These are phyloP conservation scores for Benincasa hispida DNA, from an alignment of 306 rosid species.

Conservation along the genomic window DNA sequence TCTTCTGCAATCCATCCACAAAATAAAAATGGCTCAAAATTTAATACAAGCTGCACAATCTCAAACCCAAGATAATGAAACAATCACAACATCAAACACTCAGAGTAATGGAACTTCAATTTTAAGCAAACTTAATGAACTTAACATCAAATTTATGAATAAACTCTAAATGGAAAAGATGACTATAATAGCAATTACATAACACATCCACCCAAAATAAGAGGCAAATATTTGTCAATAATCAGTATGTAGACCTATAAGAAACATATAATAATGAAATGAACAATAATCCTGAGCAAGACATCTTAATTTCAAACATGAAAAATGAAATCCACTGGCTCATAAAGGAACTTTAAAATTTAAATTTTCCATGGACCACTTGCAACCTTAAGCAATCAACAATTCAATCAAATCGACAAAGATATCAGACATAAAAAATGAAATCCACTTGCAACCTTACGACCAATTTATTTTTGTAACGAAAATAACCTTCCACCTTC, in stretches of 20 bases:
- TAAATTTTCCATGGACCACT: not conserved
- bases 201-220: too few species aligned
- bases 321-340: not conserved
- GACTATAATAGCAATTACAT: too few species aligned
- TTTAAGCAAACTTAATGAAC: too few species aligned
- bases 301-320: not conserved
- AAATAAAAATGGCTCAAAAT: too few species aligned
- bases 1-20: too few species aligned
- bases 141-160: too few species aligned
- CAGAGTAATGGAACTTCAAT: too few species aligned
- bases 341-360: conserved; percentile 1
- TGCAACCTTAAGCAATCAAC: not conserved
- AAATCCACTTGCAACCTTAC: conserved; percentile 79
- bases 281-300: not conserved
- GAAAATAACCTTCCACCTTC: conserved; percentile 72
- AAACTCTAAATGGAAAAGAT: too few species aligned
- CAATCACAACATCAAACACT: too few species aligned
- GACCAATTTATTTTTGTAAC: conserved; percentile 70
- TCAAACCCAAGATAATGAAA: too few species aligned
- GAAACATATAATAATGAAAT: not conserved
- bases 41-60: too few species aligned
- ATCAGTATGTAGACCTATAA: not conserved
- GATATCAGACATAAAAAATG: conserved; percentile 7
- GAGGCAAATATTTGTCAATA: too few species aligned
- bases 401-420: conserved; percentile 3